Evolutionary conservation across 495 filamentous ascomycete genomes (phyloP).

Genomic region (Podospora didyma): DNA sequence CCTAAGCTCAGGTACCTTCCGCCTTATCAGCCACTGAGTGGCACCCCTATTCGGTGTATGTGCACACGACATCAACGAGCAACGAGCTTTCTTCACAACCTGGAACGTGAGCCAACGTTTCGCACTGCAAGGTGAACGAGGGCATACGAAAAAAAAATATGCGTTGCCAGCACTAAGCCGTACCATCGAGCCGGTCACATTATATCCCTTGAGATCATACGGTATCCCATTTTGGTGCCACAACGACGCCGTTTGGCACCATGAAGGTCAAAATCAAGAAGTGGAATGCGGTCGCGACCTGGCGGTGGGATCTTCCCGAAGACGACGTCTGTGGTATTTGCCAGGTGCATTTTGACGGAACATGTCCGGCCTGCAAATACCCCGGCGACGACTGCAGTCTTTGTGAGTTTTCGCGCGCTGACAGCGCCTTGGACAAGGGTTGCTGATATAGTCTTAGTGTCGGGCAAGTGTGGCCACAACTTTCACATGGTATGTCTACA

Average conservation of each 20-base stretch:
- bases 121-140: too few species aligned
- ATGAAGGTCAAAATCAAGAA: conserved; percentile 95
- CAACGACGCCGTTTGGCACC: too few species aligned
- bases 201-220: neutral
- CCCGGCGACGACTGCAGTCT: conserved; percentile 94
- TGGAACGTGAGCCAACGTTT: too few species aligned
- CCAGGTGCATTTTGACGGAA: conserved; percentile 95
- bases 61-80: too few species aligned
- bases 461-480: conserved; percentile 92
- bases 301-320: conserved; percentile 96
- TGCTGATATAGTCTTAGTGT: conserved; percentile 52
- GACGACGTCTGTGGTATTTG: conserved; percentile 99
- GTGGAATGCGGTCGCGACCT: conserved; percentile 92
- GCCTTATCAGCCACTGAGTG: too few species aligned
- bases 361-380: conserved; percentile 96
- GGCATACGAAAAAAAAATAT: too few species aligned
- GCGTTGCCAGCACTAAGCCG: too few species aligned
- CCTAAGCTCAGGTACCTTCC: neutral
- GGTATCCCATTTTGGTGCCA: too few species aligned
- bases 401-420: conserved; percentile 51
- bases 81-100: too few species aligned
- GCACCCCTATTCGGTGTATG: too few species aligned
- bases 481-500: conserved; percentile 79
- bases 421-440: neutral
- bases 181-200: too few species aligned